Evolutionary conservation across 2,329 filamentous ascomycete species (phyloP).

Genomic region (Sclerotinia trifoliorum): DNA sequence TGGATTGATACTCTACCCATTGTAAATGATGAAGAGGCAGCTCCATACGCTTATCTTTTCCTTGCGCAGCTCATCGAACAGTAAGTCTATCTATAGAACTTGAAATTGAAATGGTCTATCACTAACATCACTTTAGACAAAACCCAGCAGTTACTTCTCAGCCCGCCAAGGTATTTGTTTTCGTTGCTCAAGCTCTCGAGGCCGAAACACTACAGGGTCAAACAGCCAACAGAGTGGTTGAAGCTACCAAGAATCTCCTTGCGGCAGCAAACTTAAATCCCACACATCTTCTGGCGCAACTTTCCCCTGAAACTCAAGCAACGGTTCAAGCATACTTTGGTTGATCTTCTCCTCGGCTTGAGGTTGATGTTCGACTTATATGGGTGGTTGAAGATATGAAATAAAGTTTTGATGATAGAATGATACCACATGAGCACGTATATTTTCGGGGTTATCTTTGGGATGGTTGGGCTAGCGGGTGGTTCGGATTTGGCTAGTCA

Average conservation of each 20-base stretch:
- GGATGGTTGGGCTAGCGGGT: slow-evolving; percentile 13
- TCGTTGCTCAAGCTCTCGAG: slow-evolving; percentile 84
- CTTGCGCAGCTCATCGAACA: slow-evolving; percentile 87
- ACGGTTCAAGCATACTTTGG: slow-evolving; percentile 77
- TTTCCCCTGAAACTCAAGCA: slow-evolving; percentile 78
- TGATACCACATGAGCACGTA: slow-evolving; percentile 24
- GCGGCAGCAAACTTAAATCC: slow-evolving; percentile 72
- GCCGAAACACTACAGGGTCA: slow-evolving; percentile 85
- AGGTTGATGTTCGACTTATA: slow-evolving; percentile 17
- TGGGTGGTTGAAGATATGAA: slow-evolving; percentile 16
- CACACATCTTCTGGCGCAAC: slow-evolving; percentile 69
- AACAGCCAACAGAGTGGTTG: slow-evolving; percentile 73
- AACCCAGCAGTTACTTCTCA: slow-evolving; percentile 78
- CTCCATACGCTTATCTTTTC: slow-evolving; percentile 93
- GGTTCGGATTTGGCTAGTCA: slow-evolving; percentile 21
- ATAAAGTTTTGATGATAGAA: slow-evolving; percentile 23
- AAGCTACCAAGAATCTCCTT: slow-evolving; percentile 75
- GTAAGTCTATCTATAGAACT: slow-evolving; percentile 65
- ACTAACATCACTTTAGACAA: slow-evolving; percentile 58
- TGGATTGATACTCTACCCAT: slow-evolving; percentile 93
- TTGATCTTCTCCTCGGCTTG: slow-evolving; percentile 43
- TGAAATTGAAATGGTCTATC: slow-evolving; percentile 29
- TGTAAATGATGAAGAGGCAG: slow-evolving; percentile 93
- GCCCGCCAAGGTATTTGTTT: slow-evolving; percentile 77
- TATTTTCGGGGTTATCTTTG: slow-evolving; percentile 24